Evolutionary conservation across 352 stramenopile genomes (phyloP).

Genomic region (Aphanomyces astaci): DNA sequence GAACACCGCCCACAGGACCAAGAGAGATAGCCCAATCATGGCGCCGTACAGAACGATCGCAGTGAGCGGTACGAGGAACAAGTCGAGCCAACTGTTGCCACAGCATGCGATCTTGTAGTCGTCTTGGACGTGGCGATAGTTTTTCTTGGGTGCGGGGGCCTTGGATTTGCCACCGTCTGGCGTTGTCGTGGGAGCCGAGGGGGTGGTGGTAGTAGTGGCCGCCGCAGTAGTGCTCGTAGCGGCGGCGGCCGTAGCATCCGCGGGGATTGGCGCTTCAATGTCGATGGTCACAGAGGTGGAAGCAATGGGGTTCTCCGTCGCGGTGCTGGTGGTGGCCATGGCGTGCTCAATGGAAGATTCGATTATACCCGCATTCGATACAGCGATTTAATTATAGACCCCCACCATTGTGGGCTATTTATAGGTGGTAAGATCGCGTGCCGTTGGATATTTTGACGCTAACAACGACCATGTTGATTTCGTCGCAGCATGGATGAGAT

Average conservation of each 20-base stretch:
- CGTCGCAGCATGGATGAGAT: too few species aligned
- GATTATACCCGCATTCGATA: too few species aligned
- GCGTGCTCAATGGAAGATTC: neutral
- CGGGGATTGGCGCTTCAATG: neutral
- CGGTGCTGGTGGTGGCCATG: neutral
- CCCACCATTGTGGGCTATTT: too few species aligned
- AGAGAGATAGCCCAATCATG: slow-evolving; percentile 2
- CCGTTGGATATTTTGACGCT: too few species aligned
- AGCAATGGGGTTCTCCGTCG: neutral
- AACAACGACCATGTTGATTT: too few species aligned
- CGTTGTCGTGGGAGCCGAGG: neutral
- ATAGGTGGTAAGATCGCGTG: too few species aligned
- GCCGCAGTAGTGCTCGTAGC: neutral
- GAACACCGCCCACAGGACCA: neutral
- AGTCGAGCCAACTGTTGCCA: slow-evolving; percentile 1
- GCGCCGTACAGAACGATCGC: neutral
- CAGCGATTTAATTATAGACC: too few species aligned
- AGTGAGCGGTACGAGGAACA: slow-evolving; percentile 1
- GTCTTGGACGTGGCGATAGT: neutral
- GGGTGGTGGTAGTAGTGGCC: neutral
- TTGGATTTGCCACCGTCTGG: neutral
- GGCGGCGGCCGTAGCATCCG: neutral
- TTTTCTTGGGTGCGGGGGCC: neutral
- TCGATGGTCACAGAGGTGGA: neutral
- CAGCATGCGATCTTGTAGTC: slow-evolving; percentile 12